These are phyloP conservation scores for Brassica nigra DNA, from an alignment of 345 rosid species.

Conservation along the genomic window DNA sequence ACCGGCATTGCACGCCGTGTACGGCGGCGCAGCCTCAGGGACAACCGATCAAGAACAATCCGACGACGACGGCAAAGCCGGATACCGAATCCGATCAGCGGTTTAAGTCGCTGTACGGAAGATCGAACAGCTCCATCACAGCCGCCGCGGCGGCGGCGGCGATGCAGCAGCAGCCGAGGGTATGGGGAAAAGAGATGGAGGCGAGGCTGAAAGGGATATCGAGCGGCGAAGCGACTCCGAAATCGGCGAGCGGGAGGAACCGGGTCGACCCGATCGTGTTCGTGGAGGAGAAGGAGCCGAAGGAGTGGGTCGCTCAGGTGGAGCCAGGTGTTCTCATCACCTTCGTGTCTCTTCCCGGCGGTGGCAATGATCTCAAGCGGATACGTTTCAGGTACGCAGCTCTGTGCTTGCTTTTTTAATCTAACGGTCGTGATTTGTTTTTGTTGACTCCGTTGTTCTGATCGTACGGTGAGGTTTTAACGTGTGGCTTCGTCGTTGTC, in stretches of 20 bases:
- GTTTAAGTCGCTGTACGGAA: conserved; percentile 63
- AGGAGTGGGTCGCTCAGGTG: conserved; percentile 98
- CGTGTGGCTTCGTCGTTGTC: conserved; percentile 25
- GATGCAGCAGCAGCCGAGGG: conserved; percentile 43
- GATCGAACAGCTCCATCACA: conserved; percentile 77
- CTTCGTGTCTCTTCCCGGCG: conserved; percentile 86
- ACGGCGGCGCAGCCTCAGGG: conserved; percentile 59
- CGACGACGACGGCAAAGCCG: conserved; percentile 44
- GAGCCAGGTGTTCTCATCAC: conserved; percentile 97
- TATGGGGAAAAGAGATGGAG: conserved; percentile 86
- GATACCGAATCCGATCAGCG: conserved; percentile 70
- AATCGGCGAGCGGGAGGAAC: conserved; percentile 60
- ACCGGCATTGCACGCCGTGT: conserved; percentile 81
- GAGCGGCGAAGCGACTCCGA: conserved; percentile 80
- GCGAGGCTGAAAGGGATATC: conserved; percentile 77
- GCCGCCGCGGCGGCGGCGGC: conserved; percentile 57
- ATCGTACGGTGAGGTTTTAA: conserved; percentile 42
- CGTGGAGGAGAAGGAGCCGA: conserved; percentile 80
- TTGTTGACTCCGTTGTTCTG: conserved; percentile 1
- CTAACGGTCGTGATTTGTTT: conserved; percentile 30
- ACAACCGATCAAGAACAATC: conserved; percentile 41
- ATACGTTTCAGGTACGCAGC: conserved; percentile 82
- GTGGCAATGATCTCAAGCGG: conserved; percentile 93
- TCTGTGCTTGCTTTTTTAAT: neutral
- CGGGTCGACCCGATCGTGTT: conserved; percentile 67